Evolutionary conservation across 2,329 filamentous ascomycete genomes (phyloP), one percentile per base, ranked within the genome.

Genomic region (Hymenoscyphus albidus): DNA sequence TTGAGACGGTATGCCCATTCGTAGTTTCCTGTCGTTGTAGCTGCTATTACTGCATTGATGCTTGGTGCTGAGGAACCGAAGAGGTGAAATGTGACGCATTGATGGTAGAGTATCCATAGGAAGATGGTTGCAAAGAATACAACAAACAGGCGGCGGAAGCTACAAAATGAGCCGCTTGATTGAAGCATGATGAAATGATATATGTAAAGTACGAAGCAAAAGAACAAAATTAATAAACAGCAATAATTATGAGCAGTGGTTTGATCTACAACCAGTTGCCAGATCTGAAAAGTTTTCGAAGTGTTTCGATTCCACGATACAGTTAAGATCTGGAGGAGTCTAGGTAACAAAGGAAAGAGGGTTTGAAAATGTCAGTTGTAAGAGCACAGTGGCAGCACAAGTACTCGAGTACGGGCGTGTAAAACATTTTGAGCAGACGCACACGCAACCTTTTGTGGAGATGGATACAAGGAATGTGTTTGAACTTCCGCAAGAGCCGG

Each of bases 41-140:
- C 77, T 35, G 81, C 80, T 31, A 88, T 76, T 13, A 88, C 76
- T 13, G 87, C 68, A 22, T 57, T 57, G 38, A 62, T 22, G 44
- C 44, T 51, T 51, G 44, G 44, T 51, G 44, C 44, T 10, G 22
- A 27, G 6, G 44, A 51, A 12, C 9, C 5, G 4, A 51, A n/a
- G 44, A 6, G 1, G 3, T 22, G n/a, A 18, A 51, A 22, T n/a
- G 44, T 13, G 12, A 10, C 10, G 9, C n/a, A 12, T 22, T 18
- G 44, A 13, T 51, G 44, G 18, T 51, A 51, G 14, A 51, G 3
- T 12, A n/a, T 51, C 44, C 44, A 51, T 27, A 51, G 44, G 44
- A 27, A n/a, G 44, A 51, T 51, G n/a, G 44, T 51, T 51, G 44
- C 10, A 9, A 51, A 18, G 18, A 51, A 51, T 10, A 51, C 22